Conservation (phyloP, 441 rosid genomes). For the Populus tomentosa region DNA sequence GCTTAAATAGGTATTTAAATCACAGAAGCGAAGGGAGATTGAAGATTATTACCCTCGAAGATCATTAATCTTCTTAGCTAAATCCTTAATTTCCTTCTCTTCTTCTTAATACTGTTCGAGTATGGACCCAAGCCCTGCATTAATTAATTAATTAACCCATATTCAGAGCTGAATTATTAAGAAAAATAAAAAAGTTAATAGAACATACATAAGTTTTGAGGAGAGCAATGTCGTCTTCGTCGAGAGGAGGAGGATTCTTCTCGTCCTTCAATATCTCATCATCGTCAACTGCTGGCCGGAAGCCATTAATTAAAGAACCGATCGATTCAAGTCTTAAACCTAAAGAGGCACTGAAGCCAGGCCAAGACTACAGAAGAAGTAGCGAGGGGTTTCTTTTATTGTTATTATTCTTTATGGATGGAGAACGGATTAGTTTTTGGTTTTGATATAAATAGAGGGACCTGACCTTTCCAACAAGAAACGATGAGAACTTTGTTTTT, state of each 20-base stretch:
- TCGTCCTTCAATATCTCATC: conserved; percentile 65
- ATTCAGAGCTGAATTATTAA: background rate
- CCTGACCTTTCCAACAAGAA: background rate
- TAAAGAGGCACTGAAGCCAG: background rate
- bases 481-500: background rate
- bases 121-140: conserved; percentile 92
- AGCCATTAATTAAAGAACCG: conserved; percentile 30
- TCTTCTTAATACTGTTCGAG: conserved; percentile 77
- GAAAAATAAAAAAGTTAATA: background rate
- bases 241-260: conserved; percentile 91
- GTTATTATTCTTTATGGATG: background rate
- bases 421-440: background rate
- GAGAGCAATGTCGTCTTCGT: conserved; percentile 93
- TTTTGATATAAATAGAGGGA: background rate
- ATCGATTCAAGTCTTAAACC: conserved; percentile 1
- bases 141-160: conserved; percentile 3
- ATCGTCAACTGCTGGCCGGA: conserved; percentile 46
- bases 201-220: conserved; percentile 81
- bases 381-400: background rate
- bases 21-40: background rate
- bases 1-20: background rate
- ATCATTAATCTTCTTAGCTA: conserved; percentile 88
- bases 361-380: background rate
- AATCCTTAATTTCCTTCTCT: conserved; percentile 88
- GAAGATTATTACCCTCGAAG: conserved; percentile 59